Evolutionary conservation across 108 stramenopile genomes (phyloP).

Genomic region (Cyclotella atomus): DNA sequence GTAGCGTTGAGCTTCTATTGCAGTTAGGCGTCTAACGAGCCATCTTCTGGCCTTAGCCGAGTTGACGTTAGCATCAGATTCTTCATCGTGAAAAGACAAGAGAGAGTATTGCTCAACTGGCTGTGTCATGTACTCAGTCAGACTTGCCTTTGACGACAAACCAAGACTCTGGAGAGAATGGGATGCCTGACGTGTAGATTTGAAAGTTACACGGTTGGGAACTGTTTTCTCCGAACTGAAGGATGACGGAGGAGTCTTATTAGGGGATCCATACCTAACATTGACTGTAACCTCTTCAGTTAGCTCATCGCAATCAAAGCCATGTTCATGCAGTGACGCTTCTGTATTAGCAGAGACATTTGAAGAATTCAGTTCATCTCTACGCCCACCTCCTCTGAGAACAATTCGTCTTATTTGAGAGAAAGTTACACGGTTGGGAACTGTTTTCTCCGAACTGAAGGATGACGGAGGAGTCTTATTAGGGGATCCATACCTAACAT

Average conservation of each 20-base stretch:
- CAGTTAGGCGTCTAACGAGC: slow-evolving; percentile 41
- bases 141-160: background rate
- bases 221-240: background rate
- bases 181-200: slow-evolving; percentile 39
- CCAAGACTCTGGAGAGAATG: slow-evolving; percentile 6
- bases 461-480: background rate
- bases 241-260: background rate
- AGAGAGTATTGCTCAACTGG: slow-evolving; percentile 51
- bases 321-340: background rate
- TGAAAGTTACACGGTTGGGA: slow-evolving; percentile 50
- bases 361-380: background rate
- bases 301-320: background rate
- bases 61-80: background rate
- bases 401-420: too few relatives aligned
- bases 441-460: background rate
- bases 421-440: slow-evolving; percentile 48
- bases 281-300: background rate
- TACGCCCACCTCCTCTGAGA: slow-evolving; percentile 8
- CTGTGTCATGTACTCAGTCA: slow-evolving; percentile 53
- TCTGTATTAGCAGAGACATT: background rate
- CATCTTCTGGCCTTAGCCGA: slow-evolving; percentile 26
- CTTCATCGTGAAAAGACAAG: slow-evolving; percentile 46
- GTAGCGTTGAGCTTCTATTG: slow-evolving; percentile 29
- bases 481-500: background rate
- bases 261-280: background rate